Percentiles rank a stretch among this genome's conserved stretches.
phyloP scores from a whole-genome alignment of 2,329 filamentous ascomycete species.

The Ascochyta fabae region DNA sequence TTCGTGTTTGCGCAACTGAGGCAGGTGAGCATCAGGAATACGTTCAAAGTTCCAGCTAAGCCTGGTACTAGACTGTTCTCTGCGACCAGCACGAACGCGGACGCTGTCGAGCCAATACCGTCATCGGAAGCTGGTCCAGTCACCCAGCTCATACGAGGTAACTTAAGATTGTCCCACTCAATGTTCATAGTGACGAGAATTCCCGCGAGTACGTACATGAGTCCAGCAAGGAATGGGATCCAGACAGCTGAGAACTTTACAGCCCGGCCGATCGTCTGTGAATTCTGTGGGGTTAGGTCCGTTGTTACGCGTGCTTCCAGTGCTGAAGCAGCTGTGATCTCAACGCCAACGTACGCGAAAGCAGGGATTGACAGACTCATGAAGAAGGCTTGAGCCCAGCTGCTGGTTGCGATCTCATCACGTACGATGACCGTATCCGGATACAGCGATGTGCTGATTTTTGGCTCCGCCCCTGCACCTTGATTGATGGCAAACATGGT shows the following conservation, averaged over 20 bases:
- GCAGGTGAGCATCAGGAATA: slow-evolving; percentile 44
- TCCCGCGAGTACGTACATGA: slow-evolving; percentile 14
- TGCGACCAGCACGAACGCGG: slow-evolving; percentile 39
- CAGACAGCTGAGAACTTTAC: slow-evolving; percentile 18
- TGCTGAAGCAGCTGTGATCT: slow-evolving; percentile 43
- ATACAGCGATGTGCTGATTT: slow-evolving; percentile 6
- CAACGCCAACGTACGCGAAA: slow-evolving; percentile 46
- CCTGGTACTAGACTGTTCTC: slow-evolving; percentile 12
- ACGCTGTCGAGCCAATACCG: slow-evolving; percentile 10
- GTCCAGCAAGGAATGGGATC: slow-evolving; percentile 12
- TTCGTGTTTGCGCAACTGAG: slow-evolving; percentile 46
- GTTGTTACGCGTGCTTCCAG: slow-evolving; percentile 34
- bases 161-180: slow-evolving; percentile 3
- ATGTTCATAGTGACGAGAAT: slow-evolving; percentile 17
- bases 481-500: slow-evolving; percentile 19
- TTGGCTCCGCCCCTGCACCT: slow-evolving; percentile 2
- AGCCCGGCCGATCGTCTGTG: background rate
- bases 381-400: slow-evolving; percentile 15
- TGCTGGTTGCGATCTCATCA: slow-evolving; percentile 8
- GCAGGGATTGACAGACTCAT: slow-evolving; percentile 32
- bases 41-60: slow-evolving; percentile 41
- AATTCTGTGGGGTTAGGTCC: background rate
- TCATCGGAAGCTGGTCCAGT: background rate
- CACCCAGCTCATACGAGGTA: slow-evolving; percentile 16
- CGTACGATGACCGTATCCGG: background rate